phyloP scores from a whole-genome alignment of 345 rosid species.

The Melastoma malabathricum region DNA sequence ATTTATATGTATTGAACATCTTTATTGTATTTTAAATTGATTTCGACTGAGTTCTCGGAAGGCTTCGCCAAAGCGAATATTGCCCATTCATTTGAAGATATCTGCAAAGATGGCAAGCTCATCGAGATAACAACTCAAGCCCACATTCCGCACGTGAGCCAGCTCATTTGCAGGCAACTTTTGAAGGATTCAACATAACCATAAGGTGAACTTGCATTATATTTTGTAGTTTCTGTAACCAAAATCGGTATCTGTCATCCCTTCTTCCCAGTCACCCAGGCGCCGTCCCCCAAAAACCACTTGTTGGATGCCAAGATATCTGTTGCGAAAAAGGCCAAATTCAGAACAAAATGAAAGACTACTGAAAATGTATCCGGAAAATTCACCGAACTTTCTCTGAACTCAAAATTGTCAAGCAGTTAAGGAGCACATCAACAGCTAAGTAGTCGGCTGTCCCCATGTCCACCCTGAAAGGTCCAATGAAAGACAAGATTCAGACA shows the following conservation, averaged over 20 bases:
- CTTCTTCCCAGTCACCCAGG: conserved; percentile 95
- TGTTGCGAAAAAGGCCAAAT: conserved; percentile 12
- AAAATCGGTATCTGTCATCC: conserved; percentile 58
- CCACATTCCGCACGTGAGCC: neutral
- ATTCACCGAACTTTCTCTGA: conserved; percentile 47
- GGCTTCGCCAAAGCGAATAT: too few species aligned
- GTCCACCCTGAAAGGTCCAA: conserved; percentile 56
- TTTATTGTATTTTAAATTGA: too few species aligned
- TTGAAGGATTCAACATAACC: neutral
- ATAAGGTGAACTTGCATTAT: conserved; percentile 9
- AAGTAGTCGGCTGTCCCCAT: conserved; percentile 80
- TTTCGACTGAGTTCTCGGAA: too few species aligned
- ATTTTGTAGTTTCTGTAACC: conserved; percentile 84
- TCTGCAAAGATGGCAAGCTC: too few species aligned
- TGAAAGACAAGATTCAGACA: neutral
- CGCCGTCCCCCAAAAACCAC: conserved; percentile 68
- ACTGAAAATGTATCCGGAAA: neutral
- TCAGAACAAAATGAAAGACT: neutral
- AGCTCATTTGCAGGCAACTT: neutral
- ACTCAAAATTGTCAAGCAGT: conserved; percentile 77
- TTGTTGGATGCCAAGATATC: conserved; percentile 75
- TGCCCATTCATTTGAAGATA: too few species aligned
- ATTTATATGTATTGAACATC: too few species aligned
- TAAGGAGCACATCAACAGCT: conserved; percentile 69
- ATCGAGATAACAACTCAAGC: too few species aligned